A percentile compares a stretch with the other conserved stretches of the same genome.
Evolutionary conservation across 108 stramenopile species (phyloP).

Genomic region (Skeletonema grethae): DNA sequence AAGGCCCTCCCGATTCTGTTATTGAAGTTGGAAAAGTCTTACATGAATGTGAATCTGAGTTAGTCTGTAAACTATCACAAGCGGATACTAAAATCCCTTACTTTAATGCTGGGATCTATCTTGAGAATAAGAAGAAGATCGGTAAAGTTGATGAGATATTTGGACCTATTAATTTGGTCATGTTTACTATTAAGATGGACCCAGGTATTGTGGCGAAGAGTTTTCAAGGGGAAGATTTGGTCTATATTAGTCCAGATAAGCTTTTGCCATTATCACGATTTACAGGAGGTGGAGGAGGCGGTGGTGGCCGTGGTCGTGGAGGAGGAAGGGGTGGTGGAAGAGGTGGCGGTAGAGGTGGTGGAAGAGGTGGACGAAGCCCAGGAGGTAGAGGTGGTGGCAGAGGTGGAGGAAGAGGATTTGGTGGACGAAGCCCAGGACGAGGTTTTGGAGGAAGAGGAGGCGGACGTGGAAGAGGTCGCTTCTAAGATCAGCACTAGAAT

Average conservation of each 20-base stretch:
- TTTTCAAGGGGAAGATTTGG: conserved; percentile 87
- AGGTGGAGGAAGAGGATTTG: conserved; percentile 47
- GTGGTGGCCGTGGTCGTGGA: conserved; percentile 69
- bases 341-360: conserved; percentile 61
- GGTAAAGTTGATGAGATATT: conserved; percentile 99
- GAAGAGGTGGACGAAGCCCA: conserved; percentile 45
- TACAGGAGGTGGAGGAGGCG: conserved; percentile 82
- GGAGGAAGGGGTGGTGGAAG: conserved; percentile 58
- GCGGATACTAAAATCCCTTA: conserved; percentile 90
- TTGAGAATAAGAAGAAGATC: conserved; percentile 98
- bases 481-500: background rate
- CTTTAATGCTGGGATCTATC: conserved; percentile 97
- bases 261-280: conserved; percentile 91
- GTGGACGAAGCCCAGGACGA: conserved; percentile 34
- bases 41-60: conserved; percentile 87
- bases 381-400: conserved; percentile 38
- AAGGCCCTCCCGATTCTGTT: conserved; percentile 85
- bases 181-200: conserved; percentile 97
- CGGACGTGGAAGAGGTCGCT: conserved; percentile 3
- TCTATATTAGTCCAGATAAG: conserved; percentile 94
- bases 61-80: conserved; percentile 78
- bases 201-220: conserved; percentile 89
- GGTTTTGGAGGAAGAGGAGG: conserved; percentile 8
- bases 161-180: conserved; percentile 91
- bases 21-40: conserved; percentile 77